phyloP scores from a whole-genome alignment of 1,284 basidiomycete species.

The Leccinum solheimii region DNA sequence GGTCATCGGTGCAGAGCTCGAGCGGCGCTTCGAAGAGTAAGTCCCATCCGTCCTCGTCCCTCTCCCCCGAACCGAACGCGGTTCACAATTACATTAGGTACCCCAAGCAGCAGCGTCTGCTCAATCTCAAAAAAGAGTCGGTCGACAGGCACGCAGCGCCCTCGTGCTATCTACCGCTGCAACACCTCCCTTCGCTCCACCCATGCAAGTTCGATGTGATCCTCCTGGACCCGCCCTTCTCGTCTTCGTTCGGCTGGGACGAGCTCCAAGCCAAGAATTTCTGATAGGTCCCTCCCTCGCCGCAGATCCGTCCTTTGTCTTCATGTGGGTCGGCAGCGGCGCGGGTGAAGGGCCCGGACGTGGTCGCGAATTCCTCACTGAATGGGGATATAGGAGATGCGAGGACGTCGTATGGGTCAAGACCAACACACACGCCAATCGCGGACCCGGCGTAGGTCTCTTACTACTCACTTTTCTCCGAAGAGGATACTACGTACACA shows the following conservation, averaged over 20 bases:
- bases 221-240: slow-evolving; percentile 88
- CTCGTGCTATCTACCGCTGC: slow-evolving; percentile 67
- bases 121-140: slow-evolving; percentile 75
- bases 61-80: slow-evolving; percentile 40
- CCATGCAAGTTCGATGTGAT: slow-evolving; percentile 90
- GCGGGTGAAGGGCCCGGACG: slow-evolving; percentile 89
- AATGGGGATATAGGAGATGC: slow-evolving; percentile 95
- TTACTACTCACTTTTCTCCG: neutral
- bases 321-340: slow-evolving; percentile 95
- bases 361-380: slow-evolving; percentile 86
- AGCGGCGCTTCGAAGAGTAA: slow-evolving; percentile 90
- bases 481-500: neutral
- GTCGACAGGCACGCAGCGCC: slow-evolving; percentile 63
- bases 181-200: slow-evolving; percentile 53
- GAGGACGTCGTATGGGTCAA: slow-evolving; percentile 98
- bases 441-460: slow-evolving; percentile 70
- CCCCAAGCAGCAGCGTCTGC: slow-evolving; percentile 55
- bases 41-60: slow-evolving; percentile 34
- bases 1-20: slow-evolving; percentile 48
- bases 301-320: slow-evolving; percentile 91
- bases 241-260: slow-evolving; percentile 82
- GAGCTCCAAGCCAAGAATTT: slow-evolving; percentile 74
- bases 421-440: slow-evolving; percentile 73
- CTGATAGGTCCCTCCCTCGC: slow-evolving; percentile 82
- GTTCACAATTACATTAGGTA: slow-evolving; percentile 49